Base-by-base conservation (phyloP, 2,329 filamentous ascomycete genomes). In the Teratosphaeria epicoccoides region DNA sequence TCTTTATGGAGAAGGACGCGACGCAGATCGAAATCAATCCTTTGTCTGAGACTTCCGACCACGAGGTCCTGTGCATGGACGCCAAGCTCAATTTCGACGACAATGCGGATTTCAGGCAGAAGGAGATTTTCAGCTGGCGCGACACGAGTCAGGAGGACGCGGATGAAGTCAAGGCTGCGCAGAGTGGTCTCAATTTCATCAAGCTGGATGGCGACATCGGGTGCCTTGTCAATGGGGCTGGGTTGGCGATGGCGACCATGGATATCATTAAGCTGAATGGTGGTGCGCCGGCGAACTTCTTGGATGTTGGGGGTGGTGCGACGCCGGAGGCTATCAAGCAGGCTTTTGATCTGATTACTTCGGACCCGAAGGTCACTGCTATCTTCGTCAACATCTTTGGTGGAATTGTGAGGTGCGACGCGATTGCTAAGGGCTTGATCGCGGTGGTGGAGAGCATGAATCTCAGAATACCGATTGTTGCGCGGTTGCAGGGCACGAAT, bases 351-450 rank as follows among this genome's bases (percentile, higher is more conserved):
- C 87, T 98, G 66, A 98, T 98, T 77, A 98, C 93, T 64, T 93
- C 85, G 74, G 93, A 98, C 73, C 83, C 89, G 68, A 97, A 97
- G 81, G 93, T 98, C 61, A 91, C 90, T 49, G 93, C 93, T 66
- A 93, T 98, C 76, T 98, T 98, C 65, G 93, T 98, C 78, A 98
- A 98, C 82, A 98, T 98, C 73, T 98, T 98, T 70, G 93, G 93
- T 70, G 93, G 93, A 56, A 98, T 98, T 64, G 93, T 98, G 63
- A 84, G 93, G 66, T 98, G 93, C 71, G 93, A 98, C 71, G 89
- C 88, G 67, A 98, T 98, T 70, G 93, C 93, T 61, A 86, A 90
- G 73, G 93, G 93, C 68, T 80, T 98, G 64, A 95, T 98, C 77
- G 85, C 88, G 70, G 95, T 95, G 52, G 93, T 93, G 57, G 81